Percentiles rank a stretch among this genome's conserved stretches.
phyloP scores from a whole-genome alignment of 495 filamentous ascomycete genomes.

The Aspergillus diversus region DNA sequence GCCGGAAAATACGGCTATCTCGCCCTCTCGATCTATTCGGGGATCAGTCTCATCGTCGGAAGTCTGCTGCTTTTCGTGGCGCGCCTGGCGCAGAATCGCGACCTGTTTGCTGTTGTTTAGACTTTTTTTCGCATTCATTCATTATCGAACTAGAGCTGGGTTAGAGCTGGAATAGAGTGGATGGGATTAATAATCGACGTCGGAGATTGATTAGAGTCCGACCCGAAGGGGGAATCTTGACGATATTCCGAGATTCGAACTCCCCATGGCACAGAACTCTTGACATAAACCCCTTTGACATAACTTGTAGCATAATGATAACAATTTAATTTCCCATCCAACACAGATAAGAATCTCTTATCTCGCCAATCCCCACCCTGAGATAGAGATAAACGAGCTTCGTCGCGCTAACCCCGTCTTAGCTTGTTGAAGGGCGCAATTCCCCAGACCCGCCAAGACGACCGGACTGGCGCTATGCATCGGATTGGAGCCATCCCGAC shows the following conservation, averaged over 20 bases:
- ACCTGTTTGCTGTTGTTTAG: constrained; percentile 31
- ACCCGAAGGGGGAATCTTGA: neutral
- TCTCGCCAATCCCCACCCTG: neutral
- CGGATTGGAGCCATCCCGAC: neutral
- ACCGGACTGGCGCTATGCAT: neutral
- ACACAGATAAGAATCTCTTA: neutral
- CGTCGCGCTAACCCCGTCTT: neutral
- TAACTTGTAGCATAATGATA: no score
- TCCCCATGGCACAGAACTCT: no score
- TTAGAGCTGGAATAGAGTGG: no score
- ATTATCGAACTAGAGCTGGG: neutral
- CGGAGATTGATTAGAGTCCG: neutral
- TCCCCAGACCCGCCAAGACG: neutral
- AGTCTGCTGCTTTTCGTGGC: constrained; percentile 31
- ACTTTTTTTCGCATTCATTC: neutral
- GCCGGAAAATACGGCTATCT: constrained; percentile 40
- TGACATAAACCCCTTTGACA: no score
- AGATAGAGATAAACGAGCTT: neutral
- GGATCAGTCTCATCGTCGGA: constrained; percentile 37
- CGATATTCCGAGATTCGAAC: neutral
- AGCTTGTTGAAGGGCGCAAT: neutral
- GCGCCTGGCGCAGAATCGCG: constrained; percentile 28
- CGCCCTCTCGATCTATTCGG: constrained; percentile 39
- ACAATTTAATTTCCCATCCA: neutral
- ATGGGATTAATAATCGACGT: no score